A percentile compares a stretch with the other conserved stretches of the same genome.
These are phyloP conservation scores for Xanthoceras sorbifolium DNA, from an alignment of 345 rosid species.

Conservation along the genomic window DNA sequence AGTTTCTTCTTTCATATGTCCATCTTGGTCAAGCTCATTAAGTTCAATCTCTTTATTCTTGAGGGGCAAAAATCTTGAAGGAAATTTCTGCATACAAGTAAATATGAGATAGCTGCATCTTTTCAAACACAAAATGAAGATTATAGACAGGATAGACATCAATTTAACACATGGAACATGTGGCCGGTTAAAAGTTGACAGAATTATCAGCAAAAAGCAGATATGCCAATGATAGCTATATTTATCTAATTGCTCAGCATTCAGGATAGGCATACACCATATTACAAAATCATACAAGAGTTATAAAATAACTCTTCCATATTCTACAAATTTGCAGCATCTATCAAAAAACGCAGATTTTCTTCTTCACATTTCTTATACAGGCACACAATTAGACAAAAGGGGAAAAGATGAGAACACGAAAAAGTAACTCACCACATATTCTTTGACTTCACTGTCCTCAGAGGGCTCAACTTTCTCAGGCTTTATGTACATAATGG, in stretches of 20 bases:
- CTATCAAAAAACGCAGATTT: not conserved
- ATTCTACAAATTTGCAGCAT: not conserved
- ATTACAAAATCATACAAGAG: not conserved
- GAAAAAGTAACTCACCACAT: conserved; percentile 50
- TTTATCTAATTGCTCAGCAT: not conserved
- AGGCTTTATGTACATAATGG: conserved; percentile 51
- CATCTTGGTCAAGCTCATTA: conserved; percentile 44
- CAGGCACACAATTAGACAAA: not conserved
- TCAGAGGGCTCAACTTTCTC: conserved; percentile 57
- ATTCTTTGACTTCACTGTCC: conserved; percentile 46
- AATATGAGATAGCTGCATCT: conserved; percentile 2
- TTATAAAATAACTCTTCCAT: not conserved
- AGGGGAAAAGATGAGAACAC: not conserved
- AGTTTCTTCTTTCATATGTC: conserved; percentile 36
- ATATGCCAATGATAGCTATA: not conserved
- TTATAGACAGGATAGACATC: not conserved
- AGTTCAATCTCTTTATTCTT: conserved; percentile 53
- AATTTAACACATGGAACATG: not conserved
- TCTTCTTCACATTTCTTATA: not conserved
- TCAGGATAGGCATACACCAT: not conserved
- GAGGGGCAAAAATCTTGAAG: conserved; percentile 41
- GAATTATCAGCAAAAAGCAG: not conserved
- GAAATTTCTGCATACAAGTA: conserved; percentile 55
- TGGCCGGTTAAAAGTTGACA: not conserved
- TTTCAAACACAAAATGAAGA: not conserved